Evolutionary conservation across 306 rosid genomes (phyloP).

Genomic region (Fagus sylvatica): DNA sequence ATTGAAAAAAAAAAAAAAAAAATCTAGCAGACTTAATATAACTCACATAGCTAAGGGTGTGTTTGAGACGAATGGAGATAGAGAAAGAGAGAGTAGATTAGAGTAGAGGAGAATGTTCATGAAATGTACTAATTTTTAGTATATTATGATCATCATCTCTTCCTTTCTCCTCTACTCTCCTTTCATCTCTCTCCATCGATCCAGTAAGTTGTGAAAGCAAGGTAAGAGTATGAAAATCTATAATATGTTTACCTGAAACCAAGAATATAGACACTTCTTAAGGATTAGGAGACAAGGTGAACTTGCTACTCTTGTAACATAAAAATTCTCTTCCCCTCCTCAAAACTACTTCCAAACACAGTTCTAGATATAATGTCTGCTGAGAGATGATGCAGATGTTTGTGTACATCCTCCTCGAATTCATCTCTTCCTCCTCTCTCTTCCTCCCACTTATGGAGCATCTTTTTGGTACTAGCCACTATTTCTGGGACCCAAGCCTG

Average conservation of each 20-base stretch:
- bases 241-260: conserved; percentile 43
- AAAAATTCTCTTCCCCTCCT: conserved; percentile 56
- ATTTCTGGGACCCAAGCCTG: conserved; percentile 53
- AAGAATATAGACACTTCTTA: conserved; percentile 47
- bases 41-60: too few species aligned
- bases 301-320: conserved; percentile 42
- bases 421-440: conserved; percentile 39
- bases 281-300: conserved; percentile 30
- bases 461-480: conserved; percentile 28
- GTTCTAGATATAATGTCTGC: conserved; percentile 51
- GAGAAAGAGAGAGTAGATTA: too few species aligned
- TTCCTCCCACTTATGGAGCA: conserved; percentile 48
- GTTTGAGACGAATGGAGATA: too few species aligned
- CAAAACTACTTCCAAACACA: conserved; percentile 59
- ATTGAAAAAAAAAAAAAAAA: too few species aligned
- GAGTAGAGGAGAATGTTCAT: too few species aligned
- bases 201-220: too few species aligned
- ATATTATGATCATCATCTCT: too few species aligned
- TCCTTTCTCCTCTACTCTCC: too few species aligned
- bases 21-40: too few species aligned
- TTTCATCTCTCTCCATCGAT: too few species aligned
- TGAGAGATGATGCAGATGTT: conserved; percentile 35
- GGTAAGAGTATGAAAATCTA: background rate
- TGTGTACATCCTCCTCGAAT: conserved; percentile 50
- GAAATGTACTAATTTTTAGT: too few species aligned